Evolutionary conservation across 2,329 filamentous ascomycete species (phyloP).

Genomic region (Stagonosporopsis tanaceti): DNA sequence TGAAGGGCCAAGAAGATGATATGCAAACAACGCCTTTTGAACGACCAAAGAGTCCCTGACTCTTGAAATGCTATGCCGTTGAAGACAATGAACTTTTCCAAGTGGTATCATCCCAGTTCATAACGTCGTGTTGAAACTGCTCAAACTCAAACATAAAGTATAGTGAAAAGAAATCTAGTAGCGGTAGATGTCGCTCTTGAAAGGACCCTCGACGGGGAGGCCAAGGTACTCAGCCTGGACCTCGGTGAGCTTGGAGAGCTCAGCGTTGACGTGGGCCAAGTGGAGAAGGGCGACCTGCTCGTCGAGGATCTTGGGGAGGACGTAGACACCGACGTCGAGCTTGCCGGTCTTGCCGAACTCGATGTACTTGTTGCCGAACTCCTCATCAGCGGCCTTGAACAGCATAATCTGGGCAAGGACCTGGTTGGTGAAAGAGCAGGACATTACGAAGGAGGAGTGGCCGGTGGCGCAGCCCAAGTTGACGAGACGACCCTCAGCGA

Average conservation of each 20-base stretch:
- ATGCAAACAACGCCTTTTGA: constrained; percentile 50
- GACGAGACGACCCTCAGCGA: constrained; percentile 97
- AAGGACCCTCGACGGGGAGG: constrained; percentile 85
- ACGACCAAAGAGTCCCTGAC: constrained; percentile 42
- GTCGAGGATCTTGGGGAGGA: constrained; percentile 97
- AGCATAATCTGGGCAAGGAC: constrained; percentile 99
- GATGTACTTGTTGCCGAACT: constrained; percentile 90
- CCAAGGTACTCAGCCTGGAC: constrained; percentile 96
- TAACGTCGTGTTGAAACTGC: constrained; percentile 65
- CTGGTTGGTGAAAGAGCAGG: constrained; percentile 99
- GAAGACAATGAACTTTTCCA: constrained; percentile 65
- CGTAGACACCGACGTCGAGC: constrained; percentile 92
- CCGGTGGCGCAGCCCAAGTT: constrained; percentile 99
- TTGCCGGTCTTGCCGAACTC: constrained; percentile 94
- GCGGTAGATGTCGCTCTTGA: constrained; percentile 89
- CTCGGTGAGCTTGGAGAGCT: constrained; percentile 84
- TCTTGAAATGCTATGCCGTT: constrained; percentile 63
- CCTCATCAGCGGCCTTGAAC: constrained; percentile 89
- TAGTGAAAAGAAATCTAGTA: constrained; percentile 49
- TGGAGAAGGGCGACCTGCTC: constrained; percentile 98
- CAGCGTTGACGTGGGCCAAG: constrained; percentile 90
- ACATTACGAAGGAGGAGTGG: constrained; percentile 99
- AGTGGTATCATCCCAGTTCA: constrained; percentile 65
- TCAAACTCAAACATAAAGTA: constrained; percentile 27
- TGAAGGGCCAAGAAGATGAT: constrained; percentile 50